Evolutionary conservation across 2,329 filamentous ascomycete genomes (phyloP).

Genomic region (Aspergillus fischeri): DNA sequence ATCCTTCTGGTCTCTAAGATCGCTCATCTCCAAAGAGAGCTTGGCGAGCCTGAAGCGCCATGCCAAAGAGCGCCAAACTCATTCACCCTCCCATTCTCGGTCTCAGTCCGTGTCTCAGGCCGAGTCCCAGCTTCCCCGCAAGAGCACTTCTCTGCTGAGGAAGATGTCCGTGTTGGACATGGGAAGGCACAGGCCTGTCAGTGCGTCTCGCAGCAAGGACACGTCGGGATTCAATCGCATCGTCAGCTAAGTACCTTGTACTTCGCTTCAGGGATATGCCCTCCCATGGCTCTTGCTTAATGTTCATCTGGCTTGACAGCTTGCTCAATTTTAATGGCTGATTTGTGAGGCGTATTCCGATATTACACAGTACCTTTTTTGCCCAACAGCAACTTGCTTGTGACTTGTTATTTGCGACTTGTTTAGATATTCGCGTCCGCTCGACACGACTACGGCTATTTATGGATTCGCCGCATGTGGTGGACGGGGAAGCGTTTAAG

Average conservation of each 20-base stretch:
- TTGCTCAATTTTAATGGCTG: neutral
- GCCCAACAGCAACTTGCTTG: neutral
- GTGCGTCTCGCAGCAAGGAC: neutral
- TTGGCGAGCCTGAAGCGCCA: neutral
- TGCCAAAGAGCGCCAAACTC: neutral
- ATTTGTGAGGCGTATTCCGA: neutral
- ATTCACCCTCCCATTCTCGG: neutral
- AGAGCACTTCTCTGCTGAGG: neutral
- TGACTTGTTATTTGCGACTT: neutral
- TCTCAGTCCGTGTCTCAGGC: neutral
- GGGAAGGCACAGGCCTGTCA: neutral
- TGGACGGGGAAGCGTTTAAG: neutral
- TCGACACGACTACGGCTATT: neutral
- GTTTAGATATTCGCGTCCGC: neutral
- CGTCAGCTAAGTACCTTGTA: neutral
- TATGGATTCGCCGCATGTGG: neutral
- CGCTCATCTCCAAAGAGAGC: neutral
- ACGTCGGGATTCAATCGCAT: conserved; percentile 5
- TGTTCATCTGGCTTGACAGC: neutral
- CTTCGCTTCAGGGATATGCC: neutral
- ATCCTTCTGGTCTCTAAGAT: neutral
- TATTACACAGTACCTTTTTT: neutral
- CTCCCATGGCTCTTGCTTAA: neutral
- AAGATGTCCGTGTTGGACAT: conserved; percentile 4
- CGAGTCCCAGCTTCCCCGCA: neutral